These are phyloP conservation scores for Tuber microsphaerosporum DNA, from an alignment of 495 filamentous ascomycete species.

Conservation along the genomic window DNA sequence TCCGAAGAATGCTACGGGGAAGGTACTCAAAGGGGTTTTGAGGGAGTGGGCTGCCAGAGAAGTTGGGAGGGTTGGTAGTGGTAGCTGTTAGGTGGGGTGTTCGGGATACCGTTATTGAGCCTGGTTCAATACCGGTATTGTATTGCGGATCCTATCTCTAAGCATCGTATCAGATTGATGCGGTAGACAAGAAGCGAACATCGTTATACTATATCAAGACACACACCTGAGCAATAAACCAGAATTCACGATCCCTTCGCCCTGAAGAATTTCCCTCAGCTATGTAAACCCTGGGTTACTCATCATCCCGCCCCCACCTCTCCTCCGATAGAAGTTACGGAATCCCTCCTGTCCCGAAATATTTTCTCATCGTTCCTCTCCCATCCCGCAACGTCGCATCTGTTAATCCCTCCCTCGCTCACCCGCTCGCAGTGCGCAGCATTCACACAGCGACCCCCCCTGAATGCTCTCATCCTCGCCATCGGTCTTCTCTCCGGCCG, in stretches of 20 bases:
- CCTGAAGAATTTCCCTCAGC: background rate
- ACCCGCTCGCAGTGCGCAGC: background rate
- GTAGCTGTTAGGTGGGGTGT: background rate
- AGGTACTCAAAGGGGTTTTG: slow-evolving; percentile 52
- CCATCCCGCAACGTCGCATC: background rate
- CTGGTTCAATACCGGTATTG: background rate
- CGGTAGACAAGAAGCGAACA: background rate
- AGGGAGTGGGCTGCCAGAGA: slow-evolving; percentile 44
- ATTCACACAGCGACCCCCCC: background rate
- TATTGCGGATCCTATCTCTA: background rate
- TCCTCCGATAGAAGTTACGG: background rate
- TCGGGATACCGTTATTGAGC: background rate
- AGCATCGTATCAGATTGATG: background rate
- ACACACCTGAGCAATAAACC: background rate
- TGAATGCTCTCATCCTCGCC: background rate
- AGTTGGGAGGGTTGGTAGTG: slow-evolving; percentile 5
- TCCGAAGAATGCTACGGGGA: slow-evolving; percentile 60
- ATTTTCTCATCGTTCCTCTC: background rate
- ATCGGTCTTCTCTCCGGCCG: background rate
- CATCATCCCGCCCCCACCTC: background rate
- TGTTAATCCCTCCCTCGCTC: background rate
- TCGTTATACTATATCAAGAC: background rate
- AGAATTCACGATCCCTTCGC: background rate
- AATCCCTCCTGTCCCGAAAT: background rate
- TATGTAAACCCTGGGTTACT: background rate